Conservation (phyloP, 2,329 filamentous ascomycete species). For the Diaporthe vaccinii region DNA sequence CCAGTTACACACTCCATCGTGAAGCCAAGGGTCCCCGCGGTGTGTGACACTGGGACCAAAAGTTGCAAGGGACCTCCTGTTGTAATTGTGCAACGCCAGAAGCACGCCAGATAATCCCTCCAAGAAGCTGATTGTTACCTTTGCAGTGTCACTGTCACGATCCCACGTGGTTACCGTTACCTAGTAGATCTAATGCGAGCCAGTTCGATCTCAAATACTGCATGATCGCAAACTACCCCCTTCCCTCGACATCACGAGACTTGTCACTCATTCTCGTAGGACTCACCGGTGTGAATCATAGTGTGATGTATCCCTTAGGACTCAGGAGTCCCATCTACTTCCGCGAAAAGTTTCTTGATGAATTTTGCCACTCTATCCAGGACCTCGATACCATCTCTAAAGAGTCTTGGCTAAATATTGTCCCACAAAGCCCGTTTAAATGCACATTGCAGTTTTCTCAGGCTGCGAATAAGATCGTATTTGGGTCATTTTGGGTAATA, state of each 20-base stretch:
- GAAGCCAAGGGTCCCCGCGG: constrained; percentile 19
- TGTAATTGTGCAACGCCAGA: constrained; percentile 26
- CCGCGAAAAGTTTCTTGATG: background rate
- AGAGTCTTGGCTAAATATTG: background rate
- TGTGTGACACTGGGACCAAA: constrained; percentile 12
- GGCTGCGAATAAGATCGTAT: background rate
- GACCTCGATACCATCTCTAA: constrained; percentile 2
- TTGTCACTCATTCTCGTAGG: background rate
- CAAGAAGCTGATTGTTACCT: background rate
- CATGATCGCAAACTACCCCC: constrained; percentile 31
- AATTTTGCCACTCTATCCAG: background rate
- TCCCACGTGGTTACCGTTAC: constrained; percentile 11
- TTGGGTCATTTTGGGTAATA: background rate
- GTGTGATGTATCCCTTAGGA: background rate
- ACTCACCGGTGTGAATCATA: constrained; percentile 4
- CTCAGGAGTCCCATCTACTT: background rate
- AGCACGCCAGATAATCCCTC: constrained; percentile 7
- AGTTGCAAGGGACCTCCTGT: constrained; percentile 19
- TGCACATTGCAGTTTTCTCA: background rate
- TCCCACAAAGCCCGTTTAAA: background rate
- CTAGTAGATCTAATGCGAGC: background rate
- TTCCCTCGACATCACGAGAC: constrained; percentile 9
- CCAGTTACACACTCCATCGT: background rate
- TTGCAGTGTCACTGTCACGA: background rate
- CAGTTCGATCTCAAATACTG: background rate